These are phyloP conservation scores for Wickerhamiella sorbophila DNA, from an alignment of 805 yeast species.

Conservation along the genomic window DNA sequence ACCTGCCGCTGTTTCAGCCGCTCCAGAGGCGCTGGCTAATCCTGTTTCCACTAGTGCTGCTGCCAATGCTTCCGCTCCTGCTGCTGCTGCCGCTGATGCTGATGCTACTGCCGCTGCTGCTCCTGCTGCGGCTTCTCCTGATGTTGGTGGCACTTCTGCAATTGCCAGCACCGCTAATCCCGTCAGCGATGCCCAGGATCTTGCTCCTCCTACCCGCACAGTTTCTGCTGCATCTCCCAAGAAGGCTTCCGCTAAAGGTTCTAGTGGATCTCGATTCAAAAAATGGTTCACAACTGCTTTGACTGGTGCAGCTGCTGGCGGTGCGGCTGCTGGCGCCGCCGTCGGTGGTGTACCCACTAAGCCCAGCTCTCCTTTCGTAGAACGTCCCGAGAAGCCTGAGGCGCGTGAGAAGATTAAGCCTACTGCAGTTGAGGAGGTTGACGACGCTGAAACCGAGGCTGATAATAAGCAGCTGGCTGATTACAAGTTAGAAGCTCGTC, in stretches of 20 bases:
- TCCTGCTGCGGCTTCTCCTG: constrained; percentile 8
- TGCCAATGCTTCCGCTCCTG: constrained; percentile 1
- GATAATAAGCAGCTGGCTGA: neutral
- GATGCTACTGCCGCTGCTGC: constrained; percentile 8
- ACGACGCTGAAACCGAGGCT: neutral
- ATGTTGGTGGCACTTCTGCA: constrained; percentile 1
- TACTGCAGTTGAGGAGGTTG: neutral
- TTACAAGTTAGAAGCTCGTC: neutral
- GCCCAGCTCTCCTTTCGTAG: neutral
- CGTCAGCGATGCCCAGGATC: neutral
- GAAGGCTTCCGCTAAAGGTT: neutral
- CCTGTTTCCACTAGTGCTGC: neutral
- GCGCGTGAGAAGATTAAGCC: neutral
- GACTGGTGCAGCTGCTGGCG: neutral
- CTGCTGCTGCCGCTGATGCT: neutral
- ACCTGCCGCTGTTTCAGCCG: constrained; percentile 1
- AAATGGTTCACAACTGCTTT: neutral
- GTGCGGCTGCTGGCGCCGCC: neutral
- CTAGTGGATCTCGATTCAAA: neutral
- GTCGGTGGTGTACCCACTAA: neutral
- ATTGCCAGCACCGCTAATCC: constrained; percentile 5
- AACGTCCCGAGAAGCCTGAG: neutral
- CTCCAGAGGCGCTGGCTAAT: neutral
- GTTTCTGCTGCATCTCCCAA: neutral
- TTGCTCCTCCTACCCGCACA: neutral